Conservation (phyloP, 2,329 filamentous ascomycete species). For the Ophiocordyceps unilateralis region DNA sequence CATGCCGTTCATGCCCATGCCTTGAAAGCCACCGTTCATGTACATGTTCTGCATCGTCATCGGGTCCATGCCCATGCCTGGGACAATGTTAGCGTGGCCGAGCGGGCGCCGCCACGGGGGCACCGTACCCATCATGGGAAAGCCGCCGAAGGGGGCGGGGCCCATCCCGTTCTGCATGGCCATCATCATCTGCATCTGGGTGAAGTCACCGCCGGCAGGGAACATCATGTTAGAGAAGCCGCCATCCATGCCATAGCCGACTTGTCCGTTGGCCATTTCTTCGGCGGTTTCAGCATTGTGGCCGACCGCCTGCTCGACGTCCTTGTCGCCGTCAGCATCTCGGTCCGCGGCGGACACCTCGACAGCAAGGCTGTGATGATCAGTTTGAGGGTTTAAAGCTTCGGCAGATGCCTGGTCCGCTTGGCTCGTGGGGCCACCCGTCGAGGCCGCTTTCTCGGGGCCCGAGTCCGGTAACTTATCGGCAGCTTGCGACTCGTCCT, state of each 20-base stretch:
- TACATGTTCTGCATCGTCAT: slow-evolving; percentile 59
- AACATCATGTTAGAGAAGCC: slow-evolving; percentile 42
- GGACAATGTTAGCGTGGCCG: slow-evolving; percentile 40
- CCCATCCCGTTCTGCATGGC: slow-evolving; percentile 54
- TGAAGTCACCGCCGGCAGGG: slow-evolving; percentile 45
- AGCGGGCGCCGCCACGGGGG: background rate
- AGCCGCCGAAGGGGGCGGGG: slow-evolving; percentile 34
- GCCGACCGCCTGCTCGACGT: background rate
- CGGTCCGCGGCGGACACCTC: background rate
- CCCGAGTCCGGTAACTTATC: slow-evolving; percentile 2
- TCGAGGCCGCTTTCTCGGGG: background rate
- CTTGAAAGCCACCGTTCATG: slow-evolving; percentile 65
- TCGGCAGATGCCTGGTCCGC: background rate
- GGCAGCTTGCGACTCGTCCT: slow-evolving; percentile 1
- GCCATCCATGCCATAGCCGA: slow-evolving; percentile 22
- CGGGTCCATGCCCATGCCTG: slow-evolving; percentile 72
- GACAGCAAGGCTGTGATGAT: too few species aligned
- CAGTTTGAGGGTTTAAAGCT: background rate
- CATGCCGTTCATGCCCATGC: slow-evolving; percentile 82
- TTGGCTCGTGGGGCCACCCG: background rate
- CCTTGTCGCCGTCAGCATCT: background rate
- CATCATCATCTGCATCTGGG: slow-evolving; percentile 70
- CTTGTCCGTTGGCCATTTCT: slow-evolving; percentile 13
- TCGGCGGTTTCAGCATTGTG: slow-evolving; percentile 5
- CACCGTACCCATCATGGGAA: slow-evolving; percentile 65